Percentiles rank a stretch among this genome's conserved stretches.
Evolutionary conservation across 2,329 filamentous ascomycete genomes (phyloP).

Genomic region (Botrytis pseudocinerea): DNA sequence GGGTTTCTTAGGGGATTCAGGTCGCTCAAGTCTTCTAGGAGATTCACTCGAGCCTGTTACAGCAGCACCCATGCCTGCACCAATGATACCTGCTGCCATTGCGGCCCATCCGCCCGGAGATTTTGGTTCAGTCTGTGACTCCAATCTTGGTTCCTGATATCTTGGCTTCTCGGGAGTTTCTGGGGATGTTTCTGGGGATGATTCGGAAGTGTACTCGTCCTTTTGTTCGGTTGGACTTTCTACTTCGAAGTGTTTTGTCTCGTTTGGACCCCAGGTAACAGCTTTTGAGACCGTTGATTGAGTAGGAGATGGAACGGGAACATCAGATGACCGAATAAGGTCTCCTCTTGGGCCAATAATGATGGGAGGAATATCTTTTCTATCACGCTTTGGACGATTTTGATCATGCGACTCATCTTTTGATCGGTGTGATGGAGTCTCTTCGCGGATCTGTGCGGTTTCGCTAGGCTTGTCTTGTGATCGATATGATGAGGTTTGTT

Average conservation of each 20-base stretch:
- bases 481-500: background rate
- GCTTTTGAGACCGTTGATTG: constrained; percentile 52
- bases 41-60: constrained; percentile 33
- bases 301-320: constrained; percentile 39
- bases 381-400: constrained; percentile 30
- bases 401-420: constrained; percentile 8
- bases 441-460: background rate
- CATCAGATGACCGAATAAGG: constrained; percentile 36
- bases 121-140: background rate
- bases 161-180: constrained; percentile 42
- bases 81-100: constrained; percentile 52
- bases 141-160: constrained; percentile 14
- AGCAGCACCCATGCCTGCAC: constrained; percentile 43
- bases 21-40: constrained; percentile 24
- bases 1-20: constrained; percentile 29
- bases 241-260: constrained; percentile 63
- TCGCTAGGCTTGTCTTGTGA: background rate
- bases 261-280: constrained; percentile 65
- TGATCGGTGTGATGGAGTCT: background rate
- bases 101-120: constrained; percentile 50
- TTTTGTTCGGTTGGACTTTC: constrained; percentile 53
- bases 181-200: constrained; percentile 36
- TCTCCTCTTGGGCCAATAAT: constrained; percentile 47
- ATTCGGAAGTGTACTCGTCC: constrained; percentile 37
- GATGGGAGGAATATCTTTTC: constrained; percentile 41